Percentiles rank a stretch among this genome's conserved stretches.
phyloP scores from a whole-genome alignment of 306 rosid species.

The Alnus rubra region DNA sequence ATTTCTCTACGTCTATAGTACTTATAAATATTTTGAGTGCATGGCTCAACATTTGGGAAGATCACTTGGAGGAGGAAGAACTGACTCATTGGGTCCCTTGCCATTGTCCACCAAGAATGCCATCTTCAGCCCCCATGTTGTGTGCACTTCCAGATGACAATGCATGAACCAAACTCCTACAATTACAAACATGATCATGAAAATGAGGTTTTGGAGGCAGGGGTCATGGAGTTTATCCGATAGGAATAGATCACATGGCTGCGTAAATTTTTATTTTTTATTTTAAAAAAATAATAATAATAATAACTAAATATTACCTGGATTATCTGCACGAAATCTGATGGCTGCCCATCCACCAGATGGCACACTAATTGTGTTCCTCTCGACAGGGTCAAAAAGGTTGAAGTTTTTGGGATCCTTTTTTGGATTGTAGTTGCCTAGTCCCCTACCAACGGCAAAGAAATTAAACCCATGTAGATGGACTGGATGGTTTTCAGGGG shows the following conservation, averaged over 20 bases:
- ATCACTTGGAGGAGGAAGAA: conserved; percentile 82
- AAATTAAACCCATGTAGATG: conserved; percentile 92
- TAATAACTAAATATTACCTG: conserved; percentile 44
- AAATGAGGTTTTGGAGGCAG: background rate
- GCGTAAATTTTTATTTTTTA: too few species aligned
- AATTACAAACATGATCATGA: conserved; percentile 1
- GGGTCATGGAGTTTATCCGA: too few species aligned
- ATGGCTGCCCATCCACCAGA: conserved; percentile 91
- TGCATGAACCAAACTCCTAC: conserved; percentile 96
- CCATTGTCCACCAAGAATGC: conserved; percentile 94
- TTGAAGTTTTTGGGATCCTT: conserved; percentile 60
- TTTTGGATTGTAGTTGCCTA: conserved; percentile 61
- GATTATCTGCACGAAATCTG: conserved; percentile 89
- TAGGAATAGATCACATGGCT: too few species aligned
- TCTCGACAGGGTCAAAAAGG: conserved; percentile 79
- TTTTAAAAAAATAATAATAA: background rate
- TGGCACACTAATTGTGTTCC: conserved; percentile 81
- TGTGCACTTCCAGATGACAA: conserved; percentile 89
- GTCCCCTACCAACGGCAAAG: conserved; percentile 63
- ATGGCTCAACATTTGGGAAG: conserved; percentile 71
- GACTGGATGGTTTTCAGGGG: conserved; percentile 78
- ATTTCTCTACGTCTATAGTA: conserved; percentile 2
- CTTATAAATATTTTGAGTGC: background rate
- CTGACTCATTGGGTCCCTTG: conserved; percentile 67
- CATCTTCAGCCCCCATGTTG: conserved; percentile 98